A percentile compares a stretch with the other conserved stretches of the same genome.
Conservation (phyloP, 257 asterid genomes). For the Plectranthus barbatus region DNA sequence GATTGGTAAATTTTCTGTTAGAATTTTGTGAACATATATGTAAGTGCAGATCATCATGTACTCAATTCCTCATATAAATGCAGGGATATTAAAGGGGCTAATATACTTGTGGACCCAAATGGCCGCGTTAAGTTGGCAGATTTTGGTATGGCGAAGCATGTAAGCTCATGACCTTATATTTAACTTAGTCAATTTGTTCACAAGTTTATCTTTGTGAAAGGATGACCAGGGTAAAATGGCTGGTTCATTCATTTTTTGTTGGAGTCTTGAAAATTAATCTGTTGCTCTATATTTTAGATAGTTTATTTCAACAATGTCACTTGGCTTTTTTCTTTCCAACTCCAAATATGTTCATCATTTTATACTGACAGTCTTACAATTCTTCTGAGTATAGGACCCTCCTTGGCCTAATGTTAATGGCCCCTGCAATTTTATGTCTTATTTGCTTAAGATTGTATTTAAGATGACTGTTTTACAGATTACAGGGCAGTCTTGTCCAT, state of each 20-base stretch:
- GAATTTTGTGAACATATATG: neutral
- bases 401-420: neutral
- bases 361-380: neutral
- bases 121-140: conserved; percentile 95
- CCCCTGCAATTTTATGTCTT: neutral
- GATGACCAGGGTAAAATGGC: neutral
- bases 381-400: neutral
- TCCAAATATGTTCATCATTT: neutral
- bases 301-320: neutral
- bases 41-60: neutral
- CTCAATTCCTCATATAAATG: conserved; percentile 9
- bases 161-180: conserved; percentile 31
- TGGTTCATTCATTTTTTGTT: neutral
- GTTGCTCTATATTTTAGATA: neutral
- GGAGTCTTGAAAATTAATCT: neutral
- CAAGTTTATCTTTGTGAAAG: neutral
- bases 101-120: conserved; percentile 93
- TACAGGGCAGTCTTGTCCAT: conserved; percentile 82
- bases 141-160: conserved; percentile 99
- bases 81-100: conserved; percentile 99
- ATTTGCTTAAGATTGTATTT: neutral
- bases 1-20: conserved; percentile 11
- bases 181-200: conserved; percentile 1
- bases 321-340: neutral
- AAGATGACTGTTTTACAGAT: conserved; percentile 42